Base-by-base conservation (phyloP, 352 stramenopile species). In the Phytophthora colocasiae region DNA sequence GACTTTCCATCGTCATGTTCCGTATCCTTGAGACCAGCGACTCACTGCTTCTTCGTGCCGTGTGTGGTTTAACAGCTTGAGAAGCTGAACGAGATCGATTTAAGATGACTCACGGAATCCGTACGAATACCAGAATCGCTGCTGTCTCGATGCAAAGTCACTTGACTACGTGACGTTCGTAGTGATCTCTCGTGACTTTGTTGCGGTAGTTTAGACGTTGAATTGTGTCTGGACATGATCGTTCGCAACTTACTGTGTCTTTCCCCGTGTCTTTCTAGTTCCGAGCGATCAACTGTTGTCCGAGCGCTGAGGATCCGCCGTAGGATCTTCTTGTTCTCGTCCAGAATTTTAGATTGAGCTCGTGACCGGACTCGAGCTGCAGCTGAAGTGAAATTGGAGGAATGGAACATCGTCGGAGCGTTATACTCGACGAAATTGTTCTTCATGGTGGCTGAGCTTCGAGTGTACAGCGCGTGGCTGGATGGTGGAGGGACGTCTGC, bases 381-480 rank as follows among this genome's bases (percentile, higher is more conserved):
- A 4, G 73, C 66, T 0, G 75, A 77, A 19, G 66, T 68, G 17
- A 69, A 56, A 40, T 85, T 85, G 2, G 52, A 64, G 6, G 69
- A 19, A 22, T 70, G 47, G 32, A 63, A 9, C 63, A 80, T 63
- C 29, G 68, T 73, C 6, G 73, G 57, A 15, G 72, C 61, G 32
- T 85, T 84, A 29, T 77, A 73, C 24, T 86, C 73, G n/a, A 66
- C 61, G 43, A 86, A 85, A 38, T 87, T 80, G 38, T 83, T 75
- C 3, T 72, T 76, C 70, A 80, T 85, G 4, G 79, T 86, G 6
- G 73, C 73, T 1, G 81, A 80, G 0, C 49, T 47, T 32, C 69
- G 73, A 2, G 68, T 82, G 61, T 88, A 87, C 0, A 90, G 69
- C 12, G 67, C 54, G 31, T 90, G 81, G n/a, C 66, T 80, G 7